Base-by-base conservation (phyloP, 2,329 filamentous ascomycete genomes). In the Claviceps maximensis region DNA sequence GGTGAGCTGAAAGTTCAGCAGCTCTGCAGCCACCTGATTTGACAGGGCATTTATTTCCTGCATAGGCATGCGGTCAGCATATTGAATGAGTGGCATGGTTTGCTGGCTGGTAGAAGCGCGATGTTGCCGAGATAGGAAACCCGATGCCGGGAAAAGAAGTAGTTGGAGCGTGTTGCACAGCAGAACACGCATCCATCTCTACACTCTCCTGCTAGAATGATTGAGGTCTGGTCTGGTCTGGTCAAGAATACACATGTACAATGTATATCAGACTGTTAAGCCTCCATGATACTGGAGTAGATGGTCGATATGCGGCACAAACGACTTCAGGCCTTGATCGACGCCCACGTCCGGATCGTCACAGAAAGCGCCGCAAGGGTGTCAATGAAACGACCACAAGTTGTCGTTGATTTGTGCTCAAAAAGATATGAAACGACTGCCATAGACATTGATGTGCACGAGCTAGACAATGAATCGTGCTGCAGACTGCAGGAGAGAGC, bases 111-210 rank as follows among this genome's bases (percentile, higher is more conserved):
- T 27, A 6, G 17, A 31, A 29, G 49, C 25, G 41, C 25, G 50
- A 40, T 21, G 17, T 45, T 31, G 50, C 50, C 53, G 40, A 33
- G 27, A 50, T 13, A 42, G 49, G 52, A 31, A 54, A 51, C 19
- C 52, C 52, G 52, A 36, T 51, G 44, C 33, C 36, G 47, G 47
- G 41, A n/a, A n/a, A n/a, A n/a, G 33, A 41, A 45, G n/a, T 27
- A 15, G 17, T 48, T 23, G 42, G 12, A 13, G 23, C 2, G 12
- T 25, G 12, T 25, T 50, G 19, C 31, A 40, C 33, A 19, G 29
- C 40, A 49, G n/a, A 33, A 47, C 19, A 53, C 15, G 27, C 4
- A 4, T 29, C 27, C 27, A 29, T n/a, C 31, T 33, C 31, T 33
- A n/a, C 41, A 40, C 13, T 17, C 12, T 7, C 38, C 48, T 25